Evolutionary conservation across 306 rosid genomes (phyloP), one percentile per base, ranked within the genome.

Genomic region (Fragaria ananassa): DNA sequence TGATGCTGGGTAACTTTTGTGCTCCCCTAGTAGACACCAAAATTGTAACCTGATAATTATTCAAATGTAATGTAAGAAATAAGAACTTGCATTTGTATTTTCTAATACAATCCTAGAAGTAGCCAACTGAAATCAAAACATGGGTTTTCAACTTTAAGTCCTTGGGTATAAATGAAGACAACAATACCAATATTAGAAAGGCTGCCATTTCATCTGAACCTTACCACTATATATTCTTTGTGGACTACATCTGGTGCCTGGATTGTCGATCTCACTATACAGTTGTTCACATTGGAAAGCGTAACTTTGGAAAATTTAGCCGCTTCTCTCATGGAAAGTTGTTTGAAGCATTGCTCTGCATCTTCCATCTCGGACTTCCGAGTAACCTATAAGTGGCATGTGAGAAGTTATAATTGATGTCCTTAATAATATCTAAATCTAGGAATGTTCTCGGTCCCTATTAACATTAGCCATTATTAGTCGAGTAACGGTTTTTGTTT

Each of bases 181-280:
- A 6, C 41, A 5, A 29, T 15, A 29, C 69, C 12, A 34, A 4
- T 1, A 71, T 21, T 65, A 34, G 34, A 62, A 76, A 11, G 39
- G 25, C 42, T 66, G 78, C 29, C 46, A 74, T 25, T 49, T 51
- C 35, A 68, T 58, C 68, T 42, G 45, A 68, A 75, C 44, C 83
- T 76, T 79, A 93, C 98, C 96, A 93, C 98, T 68, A 93, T 91
- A 86, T 93, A 93, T 71, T 93, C 96, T 67, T 93, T 91, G 89
- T 92, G 90, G 70, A 87, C 91, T 68, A 92, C 97, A 78, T 76
- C 86, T 7, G 92, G 76, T 81, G 92, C 82, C 80, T 80, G 88
- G 86, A 84, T 89, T 77, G 86, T 81, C 21, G 93, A 80, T 78
- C 90, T 91, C 86, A 83, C 88, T 79, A 88, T 87, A 46, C 85